phyloP scores from a whole-genome alignment of 306 rosid species.

The Coriaria nepalensis region DNA sequence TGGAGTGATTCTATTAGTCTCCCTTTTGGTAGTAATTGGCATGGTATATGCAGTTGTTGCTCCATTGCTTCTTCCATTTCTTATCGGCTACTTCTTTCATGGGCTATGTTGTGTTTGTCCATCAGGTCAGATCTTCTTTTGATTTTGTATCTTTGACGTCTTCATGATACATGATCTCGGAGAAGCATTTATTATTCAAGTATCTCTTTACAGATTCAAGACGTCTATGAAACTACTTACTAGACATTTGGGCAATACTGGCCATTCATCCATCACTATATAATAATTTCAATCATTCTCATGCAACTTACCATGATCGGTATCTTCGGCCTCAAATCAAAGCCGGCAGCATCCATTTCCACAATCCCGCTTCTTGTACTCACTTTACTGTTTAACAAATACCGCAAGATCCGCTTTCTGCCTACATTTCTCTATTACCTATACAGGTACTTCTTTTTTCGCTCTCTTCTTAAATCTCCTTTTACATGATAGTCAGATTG shows the following conservation, averaged over 20 bases:
- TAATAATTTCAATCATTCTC: constrained; percentile 53
- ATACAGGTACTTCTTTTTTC: constrained; percentile 38
- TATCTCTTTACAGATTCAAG: constrained; percentile 50
- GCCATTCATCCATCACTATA: constrained; percentile 76
- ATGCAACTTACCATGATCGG: constrained; percentile 98
- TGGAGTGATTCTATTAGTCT: constrained; percentile 59
- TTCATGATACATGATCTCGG: too few relatives aligned
- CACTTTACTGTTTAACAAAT: constrained; percentile 67
- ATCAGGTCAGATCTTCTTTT: constrained; percentile 23
- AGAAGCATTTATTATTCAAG: background rate
- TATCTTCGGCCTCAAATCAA: constrained; percentile 62
- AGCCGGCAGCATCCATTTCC: constrained; percentile 74
- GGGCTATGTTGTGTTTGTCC: constrained; percentile 68
- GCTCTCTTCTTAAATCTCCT: background rate
- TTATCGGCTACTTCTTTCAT: constrained; percentile 74
- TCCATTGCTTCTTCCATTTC: constrained; percentile 73
- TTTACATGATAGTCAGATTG: background rate
- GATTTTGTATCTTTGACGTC: background rate
- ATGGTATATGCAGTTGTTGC: constrained; percentile 75
- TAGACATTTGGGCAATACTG: constrained; percentile 82
- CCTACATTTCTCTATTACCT: constrained; percentile 48
- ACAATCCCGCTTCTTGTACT: constrained; percentile 54
- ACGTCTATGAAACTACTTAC: constrained; percentile 58
- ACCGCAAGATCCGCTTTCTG: constrained; percentile 87
- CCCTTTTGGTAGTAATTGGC: constrained; percentile 67